Evolutionary conservation across 441 rosid species (phyloP), one percentile per base, ranked within the genome.

Genomic region (Aleurites moluccanus): DNA sequence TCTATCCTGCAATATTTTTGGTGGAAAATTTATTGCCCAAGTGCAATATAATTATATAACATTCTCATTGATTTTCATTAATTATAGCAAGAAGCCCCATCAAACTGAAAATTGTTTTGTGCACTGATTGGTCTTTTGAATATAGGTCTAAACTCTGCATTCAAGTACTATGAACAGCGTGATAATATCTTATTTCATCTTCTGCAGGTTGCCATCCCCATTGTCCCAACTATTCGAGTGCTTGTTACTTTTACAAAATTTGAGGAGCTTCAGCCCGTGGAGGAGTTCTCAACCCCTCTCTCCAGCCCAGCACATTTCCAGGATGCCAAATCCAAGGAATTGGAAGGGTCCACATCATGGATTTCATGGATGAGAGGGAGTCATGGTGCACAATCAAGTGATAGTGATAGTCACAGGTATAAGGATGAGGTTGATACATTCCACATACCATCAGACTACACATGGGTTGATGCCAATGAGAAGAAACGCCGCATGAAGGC

Each of bases 311-410:
- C 91, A 4, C 91, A 89, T 72, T 96, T 91, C 82, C 98, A 91
- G 80, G 99, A 96, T 74, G 86, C 94, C 72, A 96, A 91, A 77
- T 87, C 92, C 60, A 89, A 87, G 80, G 89, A 92, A 71, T 77
- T 88, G 42, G 98, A 92, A 72, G 92, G 87, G 42, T 82, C 95
- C 62, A 77, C 91, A 0, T 92, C 99, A 10, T 96, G 99, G 99
- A 90, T 93, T 74, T 91, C 99, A 25, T 96, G 99, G 99, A 93
- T 96, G 91, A 92, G 82, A 81, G 95, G 95, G 67, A 87, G 80
- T 68, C 92, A 84, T 15, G 90, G 94, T 67, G 94, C 91, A 59
- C 91, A 90, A 80, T 87, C 95, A 70, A 89, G 86, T 70, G 96
- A 90, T 72, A 77, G 90, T 53, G 98, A 93, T 62, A 85, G 95